Conservation (phyloP, 1,284 basidiomycete genomes). For the Marasmius tenuissimus region DNA sequence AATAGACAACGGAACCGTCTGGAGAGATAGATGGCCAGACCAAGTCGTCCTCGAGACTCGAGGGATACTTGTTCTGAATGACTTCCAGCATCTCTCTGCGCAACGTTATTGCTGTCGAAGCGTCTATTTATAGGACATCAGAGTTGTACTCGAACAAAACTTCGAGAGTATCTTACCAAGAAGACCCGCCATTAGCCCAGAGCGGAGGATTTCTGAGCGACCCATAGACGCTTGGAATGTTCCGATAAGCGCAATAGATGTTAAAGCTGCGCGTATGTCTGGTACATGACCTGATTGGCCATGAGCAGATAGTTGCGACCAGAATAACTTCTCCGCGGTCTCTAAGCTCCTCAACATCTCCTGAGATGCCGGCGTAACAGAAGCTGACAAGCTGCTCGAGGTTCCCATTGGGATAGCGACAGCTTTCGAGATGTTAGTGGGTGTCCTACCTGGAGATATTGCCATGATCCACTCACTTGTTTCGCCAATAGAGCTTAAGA, state of each 20-base stretch:
- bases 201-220: slow-evolving; percentile 45
- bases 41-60: slow-evolving; percentile 52
- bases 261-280: slow-evolving; percentile 70
- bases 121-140: slow-evolving; percentile 43
- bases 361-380: slow-evolving; percentile 46
- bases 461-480: slow-evolving; percentile 59
- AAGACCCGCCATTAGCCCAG: slow-evolving; percentile 58
- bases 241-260: slow-evolving; percentile 70
- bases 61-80: slow-evolving; percentile 63
- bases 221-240: slow-evolving; percentile 82
- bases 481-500: slow-evolving; percentile 83
- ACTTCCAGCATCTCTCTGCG: slow-evolving; percentile 78
- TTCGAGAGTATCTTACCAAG: slow-evolving; percentile 50
- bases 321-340: slow-evolving; percentile 70
- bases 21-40: slow-evolving; percentile 62
- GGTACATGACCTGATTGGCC: slow-evolving; percentile 61
- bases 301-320: slow-evolving; percentile 61
- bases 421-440: slow-evolving; percentile 42
- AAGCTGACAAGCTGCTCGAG: slow-evolving; percentile 42
- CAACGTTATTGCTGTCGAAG: slow-evolving; percentile 72
- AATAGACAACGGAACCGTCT: slow-evolving; percentile 37
- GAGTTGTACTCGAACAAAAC: slow-evolving; percentile 1
- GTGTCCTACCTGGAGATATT: neutral
- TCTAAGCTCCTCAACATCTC: slow-evolving; percentile 65
- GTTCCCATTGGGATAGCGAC: slow-evolving; percentile 85